These are phyloP conservation scores for Lentinula raphanica DNA, from an alignment of 768 basidiomycete species.

Conservation along the genomic window DNA sequence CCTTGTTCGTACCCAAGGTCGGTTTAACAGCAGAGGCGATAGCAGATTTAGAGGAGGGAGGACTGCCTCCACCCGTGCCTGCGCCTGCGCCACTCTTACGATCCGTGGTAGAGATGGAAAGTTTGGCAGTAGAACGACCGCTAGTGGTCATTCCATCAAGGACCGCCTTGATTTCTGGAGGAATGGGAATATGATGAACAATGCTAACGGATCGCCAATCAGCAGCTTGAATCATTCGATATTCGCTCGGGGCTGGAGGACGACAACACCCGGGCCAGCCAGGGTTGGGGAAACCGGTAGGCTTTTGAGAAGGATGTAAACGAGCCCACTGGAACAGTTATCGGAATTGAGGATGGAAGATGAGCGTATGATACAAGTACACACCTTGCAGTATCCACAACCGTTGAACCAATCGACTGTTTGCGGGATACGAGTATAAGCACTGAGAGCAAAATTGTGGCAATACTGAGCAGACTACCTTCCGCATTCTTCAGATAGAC, in stretches of 20 bases:
- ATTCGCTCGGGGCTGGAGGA: constrained; percentile 57
- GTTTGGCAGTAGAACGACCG: constrained; percentile 28
- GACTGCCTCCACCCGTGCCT: constrained; percentile 37
- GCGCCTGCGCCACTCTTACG: constrained; percentile 45
- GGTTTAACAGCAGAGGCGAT: constrained; percentile 26
- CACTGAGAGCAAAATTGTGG: constrained; percentile 14
- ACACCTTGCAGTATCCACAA: constrained; percentile 87
- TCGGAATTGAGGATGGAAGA: constrained; percentile 17
- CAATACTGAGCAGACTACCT: constrained; percentile 40
- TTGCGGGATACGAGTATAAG: constrained; percentile 10
- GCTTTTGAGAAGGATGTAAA: constrained; percentile 46
- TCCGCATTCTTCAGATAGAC: constrained; percentile 84
- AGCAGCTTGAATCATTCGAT: constrained; percentile 57
- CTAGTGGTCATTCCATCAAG: constrained; percentile 48
- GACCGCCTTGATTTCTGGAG: constrained; percentile 62
- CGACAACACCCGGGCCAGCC: constrained; percentile 91
- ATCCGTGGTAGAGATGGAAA: constrained; percentile 30
- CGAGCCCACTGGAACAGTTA: constrained; percentile 62
- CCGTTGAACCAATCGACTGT: constrained; percentile 78
- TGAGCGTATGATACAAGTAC: constrained; percentile 15
- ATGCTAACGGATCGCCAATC: constrained; percentile 80
- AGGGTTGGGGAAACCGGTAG: constrained; percentile 56
- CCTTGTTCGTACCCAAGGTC: constrained; percentile 32
- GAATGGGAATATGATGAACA: constrained; percentile 71
- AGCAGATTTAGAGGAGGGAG: constrained; percentile 30